These are phyloP conservation scores for Erysiphe pulchra DNA, from an alignment of 2,329 filamentous ascomycete species.

Conservation along the genomic window DNA sequence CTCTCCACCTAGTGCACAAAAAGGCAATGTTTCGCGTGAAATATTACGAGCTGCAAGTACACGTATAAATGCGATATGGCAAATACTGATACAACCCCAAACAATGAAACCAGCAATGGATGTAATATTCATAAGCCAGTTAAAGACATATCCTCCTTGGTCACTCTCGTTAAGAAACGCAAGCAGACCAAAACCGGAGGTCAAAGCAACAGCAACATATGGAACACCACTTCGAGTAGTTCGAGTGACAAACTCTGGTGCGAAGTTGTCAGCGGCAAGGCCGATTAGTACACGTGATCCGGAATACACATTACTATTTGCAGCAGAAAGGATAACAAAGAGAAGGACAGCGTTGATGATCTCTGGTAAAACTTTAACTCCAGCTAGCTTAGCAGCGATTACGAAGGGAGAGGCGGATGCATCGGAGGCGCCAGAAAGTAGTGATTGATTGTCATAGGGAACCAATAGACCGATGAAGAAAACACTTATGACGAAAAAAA, in stretches of 20 bases:
- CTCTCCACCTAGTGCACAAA: slow-evolving; percentile 34
- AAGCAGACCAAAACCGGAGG: slow-evolving; percentile 33
- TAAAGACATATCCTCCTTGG: slow-evolving; percentile 33
- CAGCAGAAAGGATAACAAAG: slow-evolving; percentile 45
- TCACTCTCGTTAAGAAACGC: slow-evolving; percentile 40
- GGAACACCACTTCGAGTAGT: slow-evolving; percentile 38
- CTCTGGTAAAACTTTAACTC: slow-evolving; percentile 34
- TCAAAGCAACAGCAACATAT: slow-evolving; percentile 29
- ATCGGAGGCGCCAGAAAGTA: slow-evolving; percentile 25
- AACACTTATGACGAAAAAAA: slow-evolving; percentile 36
- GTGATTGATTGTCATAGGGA: slow-evolving; percentile 29
- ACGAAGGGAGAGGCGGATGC: slow-evolving; percentile 37
- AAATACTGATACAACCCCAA: slow-evolving; percentile 39
- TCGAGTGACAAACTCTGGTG: slow-evolving; percentile 29
- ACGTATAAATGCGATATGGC: slow-evolving; percentile 40
- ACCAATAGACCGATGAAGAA: slow-evolving; percentile 51
- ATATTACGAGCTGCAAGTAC: slow-evolving; percentile 30
- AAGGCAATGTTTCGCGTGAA: slow-evolving; percentile 29
- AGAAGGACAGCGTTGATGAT: slow-evolving; percentile 45
- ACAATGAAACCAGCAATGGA: slow-evolving; percentile 43
- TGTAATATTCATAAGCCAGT: slow-evolving; percentile 48
- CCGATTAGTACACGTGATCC: slow-evolving; percentile 42
- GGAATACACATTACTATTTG: slow-evolving; percentile 54
- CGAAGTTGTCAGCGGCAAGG: slow-evolving; percentile 36
- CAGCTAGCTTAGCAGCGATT: slow-evolving; percentile 32